phyloP scores from a whole-genome alignment of 768 basidiomycete genomes.

The Cyclocybe aegerita region DNA sequence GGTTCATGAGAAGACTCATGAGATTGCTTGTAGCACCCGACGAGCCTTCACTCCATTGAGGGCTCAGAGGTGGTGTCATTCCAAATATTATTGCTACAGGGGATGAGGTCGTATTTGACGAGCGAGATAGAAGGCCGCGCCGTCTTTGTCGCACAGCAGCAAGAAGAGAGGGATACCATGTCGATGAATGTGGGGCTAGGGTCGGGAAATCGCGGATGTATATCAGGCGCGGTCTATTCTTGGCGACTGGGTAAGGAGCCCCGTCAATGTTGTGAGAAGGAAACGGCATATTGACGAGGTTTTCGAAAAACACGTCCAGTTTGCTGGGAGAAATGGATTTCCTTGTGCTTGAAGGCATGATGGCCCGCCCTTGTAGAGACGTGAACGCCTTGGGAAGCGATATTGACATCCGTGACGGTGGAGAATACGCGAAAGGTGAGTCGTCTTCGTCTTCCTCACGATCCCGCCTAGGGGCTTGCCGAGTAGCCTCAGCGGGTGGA shows the following conservation, averaged over 20 bases:
- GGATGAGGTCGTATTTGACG: conserved; percentile 58
- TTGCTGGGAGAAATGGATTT: conserved; percentile 50
- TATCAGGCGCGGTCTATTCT: conserved; percentile 63
- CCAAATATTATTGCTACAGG: conserved; percentile 88
- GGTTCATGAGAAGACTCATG: conserved; percentile 46
- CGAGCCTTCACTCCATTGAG: conserved; percentile 32
- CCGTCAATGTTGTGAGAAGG: conserved; percentile 7
- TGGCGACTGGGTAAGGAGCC: not conserved
- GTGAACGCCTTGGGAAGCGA: conserved; percentile 37
- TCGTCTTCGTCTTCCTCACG: conserved; percentile 47
- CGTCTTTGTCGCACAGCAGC: conserved; percentile 77
- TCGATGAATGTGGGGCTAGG: conserved; percentile 65
- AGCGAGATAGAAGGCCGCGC: conserved; percentile 57
- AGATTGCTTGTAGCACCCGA: conserved; percentile 33
- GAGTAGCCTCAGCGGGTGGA: conserved; percentile 14
- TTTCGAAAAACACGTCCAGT: conserved; percentile 73
- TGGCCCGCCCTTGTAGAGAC: conserved; percentile 34
- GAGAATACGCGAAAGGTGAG: conserved; percentile 26
- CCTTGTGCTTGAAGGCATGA: conserved; percentile 41
- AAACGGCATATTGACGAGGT: conserved; percentile 64
- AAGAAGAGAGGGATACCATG: conserved; percentile 82
- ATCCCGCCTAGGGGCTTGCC: conserved; percentile 24
- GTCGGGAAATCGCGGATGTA: conserved; percentile 83
- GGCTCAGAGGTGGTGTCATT: conserved; percentile 74
- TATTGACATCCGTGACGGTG: conserved; percentile 40